Evolutionary conservation across 1,139 yeast genomes (phyloP).

Genomic region (Scheffersomyces parashehatae): DNA sequence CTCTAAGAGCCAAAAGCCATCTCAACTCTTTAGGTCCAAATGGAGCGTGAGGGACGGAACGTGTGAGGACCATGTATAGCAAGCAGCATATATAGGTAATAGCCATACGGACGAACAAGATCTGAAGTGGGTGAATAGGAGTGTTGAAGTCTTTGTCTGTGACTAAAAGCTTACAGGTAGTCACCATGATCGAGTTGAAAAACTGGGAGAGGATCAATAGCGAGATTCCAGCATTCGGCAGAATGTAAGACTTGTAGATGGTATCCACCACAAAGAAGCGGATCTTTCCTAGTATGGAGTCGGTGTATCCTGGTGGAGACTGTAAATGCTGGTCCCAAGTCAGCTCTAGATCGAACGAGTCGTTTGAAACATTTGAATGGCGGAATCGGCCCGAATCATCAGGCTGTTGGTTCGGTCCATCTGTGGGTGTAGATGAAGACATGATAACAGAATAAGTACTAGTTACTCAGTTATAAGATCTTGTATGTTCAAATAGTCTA

Average conservation of each 20-base stretch:
- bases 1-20: slow-evolving; percentile 58
- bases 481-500: too few species aligned
- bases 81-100: slow-evolving; percentile 65
- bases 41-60: slow-evolving; percentile 59
- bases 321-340: too few species aligned
- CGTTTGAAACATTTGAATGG: too few species aligned
- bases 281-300: too few species aligned
- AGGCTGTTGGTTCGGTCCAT: too few species aligned
- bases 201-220: slow-evolving; percentile 60
- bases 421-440: too few species aligned
- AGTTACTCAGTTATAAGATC: too few species aligned
- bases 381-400: too few species aligned
- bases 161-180: slow-evolving; percentile 69
- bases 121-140: slow-evolving; percentile 76
- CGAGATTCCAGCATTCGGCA: slow-evolving; percentile 37
- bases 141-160: slow-evolving; percentile 55
- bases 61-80: slow-evolving; percentile 51
- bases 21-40: slow-evolving; percentile 69
- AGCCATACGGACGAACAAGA: slow-evolving; percentile 72
- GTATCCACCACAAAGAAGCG: neutral
- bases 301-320: too few species aligned
- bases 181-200: slow-evolving; percentile 75
- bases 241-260: slow-evolving; percentile 10
- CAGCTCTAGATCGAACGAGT: too few species aligned
- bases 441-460: too few species aligned